phyloP scores from a whole-genome alignment of 306 rosid genomes.

The Hippophae rhamnoides region DNA sequence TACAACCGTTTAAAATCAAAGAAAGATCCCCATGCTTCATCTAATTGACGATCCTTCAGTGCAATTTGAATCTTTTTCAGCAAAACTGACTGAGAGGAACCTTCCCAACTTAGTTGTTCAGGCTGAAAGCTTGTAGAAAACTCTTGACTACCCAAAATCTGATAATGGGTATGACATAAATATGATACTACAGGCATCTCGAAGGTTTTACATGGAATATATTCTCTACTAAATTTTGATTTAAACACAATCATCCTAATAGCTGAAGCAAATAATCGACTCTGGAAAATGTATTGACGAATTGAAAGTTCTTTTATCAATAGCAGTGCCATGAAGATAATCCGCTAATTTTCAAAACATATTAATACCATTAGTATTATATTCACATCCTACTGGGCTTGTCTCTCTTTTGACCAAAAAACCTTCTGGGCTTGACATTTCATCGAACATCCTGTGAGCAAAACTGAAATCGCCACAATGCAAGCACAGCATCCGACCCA shows the following conservation, averaged over 20 bases:
- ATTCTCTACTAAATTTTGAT: slow-evolving; percentile 8
- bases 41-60: slow-evolving; percentile 40
- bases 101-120: slow-evolving; percentile 62
- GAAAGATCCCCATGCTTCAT: slow-evolving; percentile 66
- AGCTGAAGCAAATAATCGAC: neutral
- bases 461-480: too few relatives aligned
- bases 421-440: too few relatives aligned
- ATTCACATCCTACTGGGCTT: too few relatives aligned
- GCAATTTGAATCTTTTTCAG: slow-evolving; percentile 43
- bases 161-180: neutral
- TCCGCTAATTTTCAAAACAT: too few relatives aligned
- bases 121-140: slow-evolving; percentile 25
- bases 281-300: too few relatives aligned
- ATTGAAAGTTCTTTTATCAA: too few relatives aligned
- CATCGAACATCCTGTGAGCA: too few relatives aligned
- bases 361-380: too few relatives aligned
- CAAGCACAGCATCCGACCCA: too few relatives aligned
- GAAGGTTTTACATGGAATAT: neutral
- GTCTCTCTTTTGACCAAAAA: too few relatives aligned
- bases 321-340: too few relatives aligned
- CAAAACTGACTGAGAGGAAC: slow-evolving; percentile 45
- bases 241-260: slow-evolving; percentile 6
- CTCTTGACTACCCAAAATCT: neutral
- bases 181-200: slow-evolving; percentile 4
- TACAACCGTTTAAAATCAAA: slow-evolving; percentile 50